phyloP scores from a whole-genome alignment of 2,329 filamentous ascomycete genomes.

The Beauveria bassiana region DNA sequence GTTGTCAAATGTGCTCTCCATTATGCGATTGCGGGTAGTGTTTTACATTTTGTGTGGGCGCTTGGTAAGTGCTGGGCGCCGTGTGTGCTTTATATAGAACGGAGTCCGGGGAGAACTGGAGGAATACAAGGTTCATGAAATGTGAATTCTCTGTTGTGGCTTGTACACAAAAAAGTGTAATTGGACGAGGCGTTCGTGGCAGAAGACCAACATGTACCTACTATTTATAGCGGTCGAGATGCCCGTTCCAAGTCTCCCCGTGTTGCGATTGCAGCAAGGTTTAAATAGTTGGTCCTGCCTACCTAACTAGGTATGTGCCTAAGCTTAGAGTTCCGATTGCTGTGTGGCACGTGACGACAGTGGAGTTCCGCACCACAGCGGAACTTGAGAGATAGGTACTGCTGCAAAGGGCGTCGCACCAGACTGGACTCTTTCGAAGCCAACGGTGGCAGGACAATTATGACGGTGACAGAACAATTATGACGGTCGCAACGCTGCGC shows the following conservation, averaged over 20 bases:
- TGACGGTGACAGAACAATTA: slow-evolving; percentile 22
- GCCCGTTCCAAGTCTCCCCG: not conserved
- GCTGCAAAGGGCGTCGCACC: not conserved
- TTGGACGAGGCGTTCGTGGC: not conserved
- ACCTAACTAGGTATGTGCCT: too few relatives aligned
- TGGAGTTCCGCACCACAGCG: not conserved
- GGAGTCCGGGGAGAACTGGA: not conserved
- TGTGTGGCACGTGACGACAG: too few relatives aligned
- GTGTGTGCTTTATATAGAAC: not conserved
- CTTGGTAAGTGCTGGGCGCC: not conserved
- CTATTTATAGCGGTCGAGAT: not conserved
- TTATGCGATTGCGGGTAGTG: not conserved
- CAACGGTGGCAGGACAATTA: slow-evolving; percentile 14
- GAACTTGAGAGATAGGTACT: not conserved
- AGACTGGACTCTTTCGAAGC: not conserved
- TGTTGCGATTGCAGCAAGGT: too few relatives aligned
- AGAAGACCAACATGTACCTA: not conserved
- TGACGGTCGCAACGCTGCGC: slow-evolving; percentile 25
- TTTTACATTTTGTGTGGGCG: not conserved
- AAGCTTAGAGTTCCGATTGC: too few relatives aligned
- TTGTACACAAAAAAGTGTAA: not conserved
- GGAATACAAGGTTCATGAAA: not conserved
- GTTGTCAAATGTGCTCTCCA: not conserved
- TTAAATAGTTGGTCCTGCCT: too few relatives aligned
- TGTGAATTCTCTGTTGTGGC: not conserved